Evolutionary conservation across 2,329 filamentous ascomycete genomes (phyloP).

Genomic region (Curvularia sp.): DNA sequence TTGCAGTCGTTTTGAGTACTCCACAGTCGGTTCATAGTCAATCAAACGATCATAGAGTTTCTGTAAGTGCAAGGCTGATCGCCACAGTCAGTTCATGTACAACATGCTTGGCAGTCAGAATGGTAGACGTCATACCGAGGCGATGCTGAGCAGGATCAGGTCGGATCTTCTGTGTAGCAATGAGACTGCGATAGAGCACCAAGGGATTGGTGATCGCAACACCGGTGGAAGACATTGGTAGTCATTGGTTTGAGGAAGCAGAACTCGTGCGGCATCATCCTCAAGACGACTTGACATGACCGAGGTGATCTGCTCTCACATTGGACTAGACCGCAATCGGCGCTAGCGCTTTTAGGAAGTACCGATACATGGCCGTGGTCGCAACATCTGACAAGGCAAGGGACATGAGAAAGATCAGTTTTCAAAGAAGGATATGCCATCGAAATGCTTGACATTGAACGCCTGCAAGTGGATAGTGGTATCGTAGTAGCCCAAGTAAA

Average conservation of each 20-base stretch:
- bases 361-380: background rate
- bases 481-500: constrained; percentile 20
- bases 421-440: background rate
- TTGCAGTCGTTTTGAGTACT: constrained; percentile 71
- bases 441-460: constrained; percentile 22
- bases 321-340: constrained; percentile 36
- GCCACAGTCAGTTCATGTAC: constrained; percentile 11
- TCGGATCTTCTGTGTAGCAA: constrained; percentile 70
- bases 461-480: constrained; percentile 39
- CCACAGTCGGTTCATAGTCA: constrained; percentile 75
- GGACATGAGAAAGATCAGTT: background rate
- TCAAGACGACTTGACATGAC: constrained; percentile 17
- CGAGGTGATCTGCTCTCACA: constrained; percentile 31
- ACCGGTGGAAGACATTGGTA: constrained; percentile 46
- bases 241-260: constrained; percentile 34
- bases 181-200: constrained; percentile 75
- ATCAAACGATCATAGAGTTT: constrained; percentile 78
- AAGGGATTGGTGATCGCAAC: constrained; percentile 70
- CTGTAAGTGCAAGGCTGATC: constrained; percentile 72
- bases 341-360: constrained; percentile 29
- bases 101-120: constrained; percentile 15
- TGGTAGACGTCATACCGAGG: constrained; percentile 56
- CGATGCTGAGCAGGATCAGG: constrained; percentile 77
- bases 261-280: constrained; percentile 16
- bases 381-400: constrained; percentile 3